These are phyloP conservation scores for Phaffia tasmanica DNA, from an alignment of 768 basidiomycete genomes.

Conservation along the genomic window DNA sequence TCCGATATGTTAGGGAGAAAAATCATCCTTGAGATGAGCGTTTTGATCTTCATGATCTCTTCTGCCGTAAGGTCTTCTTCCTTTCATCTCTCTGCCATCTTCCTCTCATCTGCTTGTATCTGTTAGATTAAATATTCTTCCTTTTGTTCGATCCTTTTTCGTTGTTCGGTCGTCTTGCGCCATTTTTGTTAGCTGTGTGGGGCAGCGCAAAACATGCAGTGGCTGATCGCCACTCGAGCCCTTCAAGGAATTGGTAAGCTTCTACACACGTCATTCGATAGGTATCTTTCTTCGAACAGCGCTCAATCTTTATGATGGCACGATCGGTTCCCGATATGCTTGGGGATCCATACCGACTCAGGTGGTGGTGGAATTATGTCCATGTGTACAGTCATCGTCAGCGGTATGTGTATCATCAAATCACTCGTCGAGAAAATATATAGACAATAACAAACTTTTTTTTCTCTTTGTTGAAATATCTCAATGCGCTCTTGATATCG, in stretches of 20 bases:
- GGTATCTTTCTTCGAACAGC: no score
- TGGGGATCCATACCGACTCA: background rate
- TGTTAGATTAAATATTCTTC: background rate
- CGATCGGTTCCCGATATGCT: constrained; percentile 38
- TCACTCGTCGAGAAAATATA: no score
- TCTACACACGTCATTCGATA: no score
- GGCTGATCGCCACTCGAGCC: constrained; percentile 65
- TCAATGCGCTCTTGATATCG: constrained; percentile 21
- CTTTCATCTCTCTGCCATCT: no score
- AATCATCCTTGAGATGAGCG: constrained; percentile 55
- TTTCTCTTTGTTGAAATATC: no score
- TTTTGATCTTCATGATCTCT: constrained; percentile 52
- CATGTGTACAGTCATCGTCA: background rate
- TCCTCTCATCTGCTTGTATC: no score
- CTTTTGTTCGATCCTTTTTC: background rate
- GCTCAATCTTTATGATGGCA: background rate
- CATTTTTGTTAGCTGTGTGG: constrained; percentile 48
- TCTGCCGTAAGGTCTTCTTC: constrained; percentile 35
- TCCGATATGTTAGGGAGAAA: constrained; percentile 48
- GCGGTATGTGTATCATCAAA: no score
- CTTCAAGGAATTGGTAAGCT: constrained; percentile 61
- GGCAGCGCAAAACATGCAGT: constrained; percentile 63
- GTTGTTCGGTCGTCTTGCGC: background rate
- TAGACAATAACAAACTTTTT: no score
- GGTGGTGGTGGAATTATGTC: constrained; percentile 22